These are phyloP conservation scores for Poa annua DNA, from an alignment of 176 grass and related monocot genomes.

Conservation along the genomic window DNA sequence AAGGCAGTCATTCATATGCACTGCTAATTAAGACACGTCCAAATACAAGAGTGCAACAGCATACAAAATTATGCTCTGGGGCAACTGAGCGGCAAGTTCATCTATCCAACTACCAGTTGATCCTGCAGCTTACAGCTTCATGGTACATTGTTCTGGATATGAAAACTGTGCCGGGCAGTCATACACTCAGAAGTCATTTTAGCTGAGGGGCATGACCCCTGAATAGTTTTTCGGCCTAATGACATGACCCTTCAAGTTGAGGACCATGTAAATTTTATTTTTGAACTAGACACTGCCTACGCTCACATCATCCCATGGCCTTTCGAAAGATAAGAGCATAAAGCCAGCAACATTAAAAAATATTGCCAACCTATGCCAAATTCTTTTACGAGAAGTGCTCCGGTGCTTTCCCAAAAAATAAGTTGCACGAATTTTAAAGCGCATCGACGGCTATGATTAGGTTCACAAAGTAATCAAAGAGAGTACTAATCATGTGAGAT, in stretches of 20 bases:
- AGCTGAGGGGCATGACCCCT: too few relatives aligned
- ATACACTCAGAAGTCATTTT: neutral
- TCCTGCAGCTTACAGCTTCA: too few relatives aligned
- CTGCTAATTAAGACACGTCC: neutral
- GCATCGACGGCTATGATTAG: too few relatives aligned
- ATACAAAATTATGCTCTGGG: neutral
- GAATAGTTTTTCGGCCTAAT: neutral
- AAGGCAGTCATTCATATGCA: neutral
- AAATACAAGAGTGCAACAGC: neutral
- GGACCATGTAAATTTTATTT: neutral
- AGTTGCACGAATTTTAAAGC: too few relatives aligned
- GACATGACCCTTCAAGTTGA: neutral
- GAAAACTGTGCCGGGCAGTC: neutral
- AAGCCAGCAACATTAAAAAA: neutral
- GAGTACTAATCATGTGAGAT: too few relatives aligned
- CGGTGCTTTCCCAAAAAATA: too few relatives aligned
- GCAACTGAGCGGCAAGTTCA: too few relatives aligned
- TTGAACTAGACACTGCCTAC: neutral
- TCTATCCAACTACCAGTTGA: too few relatives aligned
- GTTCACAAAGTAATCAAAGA: too few relatives aligned
- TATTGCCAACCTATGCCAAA: neutral
- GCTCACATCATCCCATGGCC: neutral
- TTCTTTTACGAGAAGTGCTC: too few relatives aligned
- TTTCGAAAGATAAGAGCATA: neutral
- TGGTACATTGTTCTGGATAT: neutral